Percentiles rank a stretch among this genome's conserved stretches.
Evolutionary conservation across 2,329 filamentous ascomycete species (phyloP).

Genomic region (Verticillium nubilum): DNA sequence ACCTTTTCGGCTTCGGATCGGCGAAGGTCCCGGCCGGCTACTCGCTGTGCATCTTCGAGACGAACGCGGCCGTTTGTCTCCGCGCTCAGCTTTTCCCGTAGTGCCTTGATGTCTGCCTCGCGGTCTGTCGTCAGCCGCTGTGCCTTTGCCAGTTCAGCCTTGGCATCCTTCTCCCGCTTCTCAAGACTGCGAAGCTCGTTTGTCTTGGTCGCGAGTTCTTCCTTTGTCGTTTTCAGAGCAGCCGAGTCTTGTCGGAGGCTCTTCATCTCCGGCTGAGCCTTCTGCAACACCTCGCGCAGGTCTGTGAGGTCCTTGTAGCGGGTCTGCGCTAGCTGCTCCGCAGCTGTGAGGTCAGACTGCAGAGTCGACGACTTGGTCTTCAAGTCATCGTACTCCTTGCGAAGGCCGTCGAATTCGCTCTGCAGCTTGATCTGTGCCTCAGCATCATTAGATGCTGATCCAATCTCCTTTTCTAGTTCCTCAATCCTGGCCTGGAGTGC

Average conservation of each 20-base stretch:
- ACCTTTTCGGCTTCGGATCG: slow-evolving; percentile 74
- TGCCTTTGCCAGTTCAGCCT: slow-evolving; percentile 63
- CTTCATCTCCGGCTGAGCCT: slow-evolving; percentile 80
- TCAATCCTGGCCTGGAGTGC: slow-evolving; percentile 58
- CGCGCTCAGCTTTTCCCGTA: slow-evolving; percentile 73
- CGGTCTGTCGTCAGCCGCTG: slow-evolving; percentile 68
- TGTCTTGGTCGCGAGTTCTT: slow-evolving; percentile 58
- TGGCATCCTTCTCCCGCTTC: slow-evolving; percentile 74
- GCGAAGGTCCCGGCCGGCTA: slow-evolving; percentile 71
- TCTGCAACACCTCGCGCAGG: slow-evolving; percentile 72
- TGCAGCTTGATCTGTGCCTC: slow-evolving; percentile 46
- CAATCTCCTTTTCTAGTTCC: slow-evolving; percentile 67
- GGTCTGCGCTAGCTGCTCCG: slow-evolving; percentile 78
- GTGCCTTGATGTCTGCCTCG: slow-evolving; percentile 68
- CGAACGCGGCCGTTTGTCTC: slow-evolving; percentile 67
- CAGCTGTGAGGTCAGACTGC: slow-evolving; percentile 78
- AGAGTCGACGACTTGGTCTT: slow-evolving; percentile 64
- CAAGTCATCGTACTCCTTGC: slow-evolving; percentile 58
- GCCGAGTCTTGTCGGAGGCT: slow-evolving; percentile 71
- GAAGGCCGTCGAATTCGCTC: slow-evolving; percentile 52
- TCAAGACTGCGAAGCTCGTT: slow-evolving; percentile 71
- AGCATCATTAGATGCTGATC: slow-evolving; percentile 24
- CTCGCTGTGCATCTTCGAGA: slow-evolving; percentile 73
- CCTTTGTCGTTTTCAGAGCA: slow-evolving; percentile 67
- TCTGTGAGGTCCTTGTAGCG: slow-evolving; percentile 86